Evolutionary conservation across 192 early-diverging fungal species (phyloP).

Genomic region (Polychytrium aggregatum): DNA sequence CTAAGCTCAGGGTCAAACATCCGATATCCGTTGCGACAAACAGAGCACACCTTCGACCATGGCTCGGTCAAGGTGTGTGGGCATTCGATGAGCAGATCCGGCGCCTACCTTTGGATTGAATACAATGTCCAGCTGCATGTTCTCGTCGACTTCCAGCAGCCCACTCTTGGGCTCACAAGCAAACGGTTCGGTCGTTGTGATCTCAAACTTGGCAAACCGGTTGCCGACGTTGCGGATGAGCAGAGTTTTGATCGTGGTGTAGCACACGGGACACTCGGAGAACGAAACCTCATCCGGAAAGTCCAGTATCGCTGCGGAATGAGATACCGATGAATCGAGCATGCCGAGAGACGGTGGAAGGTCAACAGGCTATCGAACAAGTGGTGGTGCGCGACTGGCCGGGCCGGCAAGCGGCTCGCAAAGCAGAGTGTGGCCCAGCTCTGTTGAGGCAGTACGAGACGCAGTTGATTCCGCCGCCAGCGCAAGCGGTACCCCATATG

Average conservation of each 20-base stretch:
- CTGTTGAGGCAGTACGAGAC: too few relatives aligned
- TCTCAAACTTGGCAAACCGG: slow-evolving; percentile 27
- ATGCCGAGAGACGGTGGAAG: neutral
- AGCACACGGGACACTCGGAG: slow-evolving; percentile 29
- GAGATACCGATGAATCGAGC: slow-evolving; percentile 6
- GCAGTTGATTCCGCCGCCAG: too few relatives aligned
- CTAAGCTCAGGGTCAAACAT: too few relatives aligned
- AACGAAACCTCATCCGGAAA: slow-evolving; percentile 42
- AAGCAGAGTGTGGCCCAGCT: too few relatives aligned
- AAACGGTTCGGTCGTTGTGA: slow-evolving; percentile 27
- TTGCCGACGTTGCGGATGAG: slow-evolving; percentile 51
- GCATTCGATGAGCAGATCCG: too few relatives aligned
- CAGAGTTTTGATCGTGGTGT: slow-evolving; percentile 23
- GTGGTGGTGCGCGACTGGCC: neutral
- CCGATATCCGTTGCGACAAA: too few relatives aligned
- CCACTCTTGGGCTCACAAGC: slow-evolving; percentile 19
- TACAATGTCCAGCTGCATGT: slow-evolving; percentile 35
- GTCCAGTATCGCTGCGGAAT: slow-evolving; percentile 31
- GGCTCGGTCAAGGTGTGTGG: slow-evolving; percentile 1
- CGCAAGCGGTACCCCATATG: too few relatives aligned
- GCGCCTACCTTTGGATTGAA: slow-evolving; percentile 35
- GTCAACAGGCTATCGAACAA: neutral
- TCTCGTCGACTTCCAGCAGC: slow-evolving; percentile 21
- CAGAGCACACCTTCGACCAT: too few relatives aligned
- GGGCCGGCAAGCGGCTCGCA: too few relatives aligned